Evolutionary conservation across 495 filamentous ascomycete genomes (phyloP), one percentile per base, ranked within the genome.

Genomic region (Penicillium taxi): DNA sequence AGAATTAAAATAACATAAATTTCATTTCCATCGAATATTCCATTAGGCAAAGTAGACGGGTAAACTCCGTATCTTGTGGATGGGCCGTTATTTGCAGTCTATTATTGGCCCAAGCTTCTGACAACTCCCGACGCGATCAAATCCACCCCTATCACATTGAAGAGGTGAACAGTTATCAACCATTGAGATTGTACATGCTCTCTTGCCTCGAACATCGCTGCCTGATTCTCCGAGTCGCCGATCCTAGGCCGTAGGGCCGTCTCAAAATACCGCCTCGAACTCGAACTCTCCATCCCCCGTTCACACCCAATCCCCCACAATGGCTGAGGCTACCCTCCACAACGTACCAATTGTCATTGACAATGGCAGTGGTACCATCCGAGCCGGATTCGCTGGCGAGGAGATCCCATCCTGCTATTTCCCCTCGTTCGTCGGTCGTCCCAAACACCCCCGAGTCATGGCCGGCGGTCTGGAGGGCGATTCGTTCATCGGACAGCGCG

Each of bases 331-430:
- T 34, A 82, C 80, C 43, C 80, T 94, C 35, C 89, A 90, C 69
- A 96, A 96, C 67, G 89, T 87, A 45, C 88, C 91, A 33, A 93
- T 99, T 52, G 93, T 99, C 50, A 83, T 99, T 48, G 93, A 96
- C 78, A 99, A 96, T 70, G 93, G 91, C 59, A 94, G 86, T 41
- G 91, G 93, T 26, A 99, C 91, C 2, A 96, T 99, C 51, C 78
- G 94, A 55, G 91, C 91, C 32, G 91, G 91, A 9, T 99, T 96
- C 51, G 91, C 93, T 13, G 91, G 93, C 35, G 87, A 95, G 48
- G 93, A 96, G 47, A 69, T 88, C 22, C 91, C 91, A 2, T 95
- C 94, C 69, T 93, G 84, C 68, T 86, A 82, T 63, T 96, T 99
- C 55, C 90, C 91, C n/a, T 96, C 91, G 6, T 96, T 89, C 51